phyloP scores from a whole-genome alignment of 495 filamentous ascomycete species.

The Delitschia confertaspora region DNA sequence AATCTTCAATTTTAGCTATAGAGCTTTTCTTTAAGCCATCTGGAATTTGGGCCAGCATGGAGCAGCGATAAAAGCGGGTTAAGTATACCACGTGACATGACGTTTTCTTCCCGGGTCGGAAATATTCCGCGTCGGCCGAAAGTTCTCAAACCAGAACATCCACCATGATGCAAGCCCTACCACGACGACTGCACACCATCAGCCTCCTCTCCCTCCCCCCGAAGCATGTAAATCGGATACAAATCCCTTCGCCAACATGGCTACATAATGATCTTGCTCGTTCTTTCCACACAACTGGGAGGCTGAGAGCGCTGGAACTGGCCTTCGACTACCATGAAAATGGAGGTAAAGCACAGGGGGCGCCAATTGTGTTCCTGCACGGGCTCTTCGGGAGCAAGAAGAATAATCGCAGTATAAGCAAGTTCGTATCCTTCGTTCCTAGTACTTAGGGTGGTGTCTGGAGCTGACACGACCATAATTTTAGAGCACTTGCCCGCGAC shows the following conservation, averaged over 20 bases:
- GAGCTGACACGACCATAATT: conserved; percentile 17
- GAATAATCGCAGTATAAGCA: conserved; percentile 93
- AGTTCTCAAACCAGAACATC: neutral
- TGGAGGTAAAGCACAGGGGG: conserved; percentile 31
- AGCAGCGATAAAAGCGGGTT: too few relatives aligned
- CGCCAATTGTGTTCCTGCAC: conserved; percentile 82
- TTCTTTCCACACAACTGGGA: conserved; percentile 15
- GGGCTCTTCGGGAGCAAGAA: conserved; percentile 93
- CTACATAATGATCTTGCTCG: too few relatives aligned
- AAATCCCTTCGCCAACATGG: neutral
- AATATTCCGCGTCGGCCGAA: too few relatives aligned
- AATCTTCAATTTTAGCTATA: too few relatives aligned
- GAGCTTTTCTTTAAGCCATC: too few relatives aligned
- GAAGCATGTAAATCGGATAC: conserved; percentile 5
- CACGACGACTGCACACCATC: conserved; percentile 2
- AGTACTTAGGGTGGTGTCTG: neutral
- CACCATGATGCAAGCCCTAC: neutral
- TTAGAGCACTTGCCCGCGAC: conserved; percentile 72
- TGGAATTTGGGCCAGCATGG: too few relatives aligned
- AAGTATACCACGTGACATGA: too few relatives aligned
- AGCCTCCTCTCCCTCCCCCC: neutral
- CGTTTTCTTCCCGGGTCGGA: too few relatives aligned
- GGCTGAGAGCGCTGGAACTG: conserved; percentile 12
- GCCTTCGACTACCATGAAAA: conserved; percentile 23
- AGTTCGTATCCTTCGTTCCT: conserved; percentile 44